Conservation (phyloP, 805 yeast species). For the Sugiyamaella chiloensis region DNA sequence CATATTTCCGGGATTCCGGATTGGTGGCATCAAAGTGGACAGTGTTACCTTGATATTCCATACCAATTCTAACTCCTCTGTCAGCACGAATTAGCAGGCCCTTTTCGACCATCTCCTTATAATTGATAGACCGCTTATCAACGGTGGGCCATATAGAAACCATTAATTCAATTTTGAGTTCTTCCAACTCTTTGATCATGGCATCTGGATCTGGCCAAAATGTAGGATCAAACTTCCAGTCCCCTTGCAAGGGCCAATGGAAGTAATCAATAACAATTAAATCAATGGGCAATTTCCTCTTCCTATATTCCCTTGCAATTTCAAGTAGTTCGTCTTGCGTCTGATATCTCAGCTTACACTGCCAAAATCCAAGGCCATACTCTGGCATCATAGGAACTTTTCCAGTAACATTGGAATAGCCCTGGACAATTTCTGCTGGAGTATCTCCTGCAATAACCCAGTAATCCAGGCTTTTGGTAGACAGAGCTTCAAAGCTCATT, state of each 20-base stretch:
- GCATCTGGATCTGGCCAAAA: constrained; percentile 26
- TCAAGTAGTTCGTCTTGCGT: constrained; percentile 23
- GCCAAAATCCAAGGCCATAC: constrained; percentile 23
- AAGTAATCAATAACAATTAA: constrained; percentile 21
- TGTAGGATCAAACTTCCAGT: constrained; percentile 21
- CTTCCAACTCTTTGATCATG: constrained; percentile 20
- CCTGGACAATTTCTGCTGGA: constrained; percentile 21
- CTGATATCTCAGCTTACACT: constrained; percentile 22
- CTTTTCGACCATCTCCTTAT: constrained; percentile 20
- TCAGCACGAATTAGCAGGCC: constrained; percentile 21
- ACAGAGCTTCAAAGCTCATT: constrained; percentile 20
- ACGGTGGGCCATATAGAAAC: constrained; percentile 25
- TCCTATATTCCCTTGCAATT: constrained; percentile 19
- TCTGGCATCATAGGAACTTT: constrained; percentile 24
- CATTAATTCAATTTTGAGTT: constrained; percentile 19
- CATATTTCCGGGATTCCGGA: constrained; percentile 20
- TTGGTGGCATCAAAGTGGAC: constrained; percentile 21
- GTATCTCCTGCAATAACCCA: constrained; percentile 24
- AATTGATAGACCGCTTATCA: constrained; percentile 20
- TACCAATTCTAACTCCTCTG: constrained; percentile 19
- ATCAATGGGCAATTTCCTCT: constrained; percentile 20
- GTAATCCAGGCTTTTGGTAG: constrained; percentile 19
- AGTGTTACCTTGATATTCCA: constrained; percentile 21
- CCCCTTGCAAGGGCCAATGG: constrained; percentile 24
- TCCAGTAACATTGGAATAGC: constrained; percentile 23